Evolutionary conservation across 345 rosid genomes (phyloP), one percentile per base, ranked within the genome.

Genomic region (Eucalyptus guilfoylei): DNA sequence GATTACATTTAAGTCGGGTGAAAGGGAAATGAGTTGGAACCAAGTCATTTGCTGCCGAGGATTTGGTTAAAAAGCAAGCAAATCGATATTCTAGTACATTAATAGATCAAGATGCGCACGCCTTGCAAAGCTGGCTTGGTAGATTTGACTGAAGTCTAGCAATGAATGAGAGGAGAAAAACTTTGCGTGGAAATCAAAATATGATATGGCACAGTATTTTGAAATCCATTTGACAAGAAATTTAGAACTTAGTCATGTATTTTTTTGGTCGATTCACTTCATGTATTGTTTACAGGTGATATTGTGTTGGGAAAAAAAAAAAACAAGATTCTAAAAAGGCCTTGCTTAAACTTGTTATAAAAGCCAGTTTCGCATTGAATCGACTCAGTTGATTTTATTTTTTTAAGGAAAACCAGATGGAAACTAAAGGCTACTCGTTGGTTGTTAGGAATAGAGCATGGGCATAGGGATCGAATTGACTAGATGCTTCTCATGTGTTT

Each of bases 121-220:
- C 0, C 69, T 55, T 55, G 28, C 12, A 23, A 52, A 64, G 11
- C 6, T 3, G 0, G 34, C 37, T 64, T 7, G 5, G 32, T 15
- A 6, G 9, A 8, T 17, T n/a, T 5, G 4, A 9, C 37, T 67
- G 9, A 67, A 67, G 40, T 16, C 2, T 28, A 6, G 34, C 34
- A 60, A 3, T 60, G 34, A 30, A 24, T 1, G 0, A 23, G n/a
- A 3, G 6, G 4, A 32, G 11, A 32, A 8, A 4, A 4, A 16
- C 21, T 15, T 6, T 4, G 2, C 3, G 6, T 16, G 16, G 3
- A 32, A 32, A 32, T 67, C 4, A 5, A 32, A 32, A 67, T 32
- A 34, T 7, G 42, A 32, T 2, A 8, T 8, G 80, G 19, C 80
- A 8, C 3, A 2, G 2, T 67, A 32, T 32, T 14, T 64, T 67